Conservation (phyloP, 1,284 basidiomycete species). For the Rhizoctonia solani region DNA sequence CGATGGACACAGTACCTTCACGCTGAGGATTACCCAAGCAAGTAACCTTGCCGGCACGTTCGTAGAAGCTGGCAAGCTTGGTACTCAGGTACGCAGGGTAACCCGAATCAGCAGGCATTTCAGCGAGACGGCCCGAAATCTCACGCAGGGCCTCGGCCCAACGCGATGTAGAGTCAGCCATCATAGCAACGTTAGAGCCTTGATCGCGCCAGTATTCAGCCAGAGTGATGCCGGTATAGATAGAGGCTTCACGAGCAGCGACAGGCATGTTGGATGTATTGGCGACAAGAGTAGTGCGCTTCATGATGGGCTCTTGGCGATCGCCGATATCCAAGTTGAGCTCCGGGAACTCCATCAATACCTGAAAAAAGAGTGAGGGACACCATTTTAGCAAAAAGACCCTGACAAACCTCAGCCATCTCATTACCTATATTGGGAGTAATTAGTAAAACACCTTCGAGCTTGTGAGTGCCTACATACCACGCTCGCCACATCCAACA, state of each 20-base stretch:
- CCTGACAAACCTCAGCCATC: conserved; percentile 99
- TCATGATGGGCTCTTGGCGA: conserved; percentile 99
- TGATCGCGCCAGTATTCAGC: conserved; percentile 99
- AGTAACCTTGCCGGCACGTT: conserved; percentile 96
- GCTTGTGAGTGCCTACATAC: conserved; percentile 48
- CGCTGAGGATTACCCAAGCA: conserved; percentile 90
- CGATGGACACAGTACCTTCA: conserved; percentile 94
- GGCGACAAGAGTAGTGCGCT: conserved; percentile 97
- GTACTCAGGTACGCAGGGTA: conserved; percentile 98
- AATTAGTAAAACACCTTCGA: not conserved
- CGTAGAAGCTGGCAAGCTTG: conserved; percentile 97
- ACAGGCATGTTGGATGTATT: conserved; percentile 99
- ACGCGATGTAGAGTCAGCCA: conserved; percentile 99
- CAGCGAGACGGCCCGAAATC: conserved; percentile 97
- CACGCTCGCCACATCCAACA: conserved; percentile 95
- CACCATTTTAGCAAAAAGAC: conserved; percentile 43
- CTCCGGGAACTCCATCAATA: conserved; percentile 79
- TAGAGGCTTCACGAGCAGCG: conserved; percentile 98
- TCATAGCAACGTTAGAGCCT: conserved; percentile 98
- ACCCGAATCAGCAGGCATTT: conserved; percentile 99
- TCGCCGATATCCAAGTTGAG: conserved; percentile 87
- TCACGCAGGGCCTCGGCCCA: conserved; percentile 99
- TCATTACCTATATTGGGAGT: conserved; percentile 50
- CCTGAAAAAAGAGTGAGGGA: conserved; percentile 32
- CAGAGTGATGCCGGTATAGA: conserved; percentile 99